Conservation (phyloP, 768 basidiomycete genomes). For the Russula emetica region DNA sequence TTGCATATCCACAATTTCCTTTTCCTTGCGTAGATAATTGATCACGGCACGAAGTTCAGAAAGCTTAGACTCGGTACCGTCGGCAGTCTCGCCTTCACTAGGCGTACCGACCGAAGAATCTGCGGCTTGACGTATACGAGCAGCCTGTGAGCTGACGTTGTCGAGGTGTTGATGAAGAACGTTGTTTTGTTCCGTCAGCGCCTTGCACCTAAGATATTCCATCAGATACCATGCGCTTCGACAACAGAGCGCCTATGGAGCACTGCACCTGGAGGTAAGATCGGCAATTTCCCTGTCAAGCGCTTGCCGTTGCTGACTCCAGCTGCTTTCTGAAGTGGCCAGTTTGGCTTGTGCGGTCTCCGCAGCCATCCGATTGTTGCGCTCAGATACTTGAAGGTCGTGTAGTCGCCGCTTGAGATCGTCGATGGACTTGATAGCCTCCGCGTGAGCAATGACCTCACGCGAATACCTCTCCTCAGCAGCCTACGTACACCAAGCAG, state of each 20-base stretch:
- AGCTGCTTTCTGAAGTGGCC: constrained; percentile 65
- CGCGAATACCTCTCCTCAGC: constrained; percentile 78
- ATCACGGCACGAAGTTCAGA: constrained; percentile 75
- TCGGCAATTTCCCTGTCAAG: too few relatives aligned
- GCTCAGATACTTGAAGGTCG: too few relatives aligned
- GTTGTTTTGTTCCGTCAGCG: too few relatives aligned
- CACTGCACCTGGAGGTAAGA: too few relatives aligned
- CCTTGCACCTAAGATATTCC: too few relatives aligned
- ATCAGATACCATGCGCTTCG: too few relatives aligned
- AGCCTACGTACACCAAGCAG: constrained; percentile 38
- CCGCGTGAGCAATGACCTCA: constrained; percentile 82
- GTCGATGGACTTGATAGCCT: constrained; percentile 70
- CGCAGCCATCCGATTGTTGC: too few relatives aligned
- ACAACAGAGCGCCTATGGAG: too few relatives aligned
- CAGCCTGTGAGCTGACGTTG: too few relatives aligned
- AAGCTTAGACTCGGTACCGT: constrained; percentile 58
- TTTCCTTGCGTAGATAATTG: constrained; percentile 78
- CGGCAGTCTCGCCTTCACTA: constrained; percentile 44
- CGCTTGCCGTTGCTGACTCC: too few relatives aligned
- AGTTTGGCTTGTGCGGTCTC: too few relatives aligned
- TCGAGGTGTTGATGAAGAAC: too few relatives aligned
- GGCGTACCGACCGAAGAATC: constrained; percentile 43
- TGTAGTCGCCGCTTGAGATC: constrained; percentile 65
- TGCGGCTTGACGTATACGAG: constrained; percentile 68
- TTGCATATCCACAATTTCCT: constrained; percentile 72